phyloP scores from a whole-genome alignment of 2,329 filamentous ascomycete species.

The Grosmannia huntii region DNA sequence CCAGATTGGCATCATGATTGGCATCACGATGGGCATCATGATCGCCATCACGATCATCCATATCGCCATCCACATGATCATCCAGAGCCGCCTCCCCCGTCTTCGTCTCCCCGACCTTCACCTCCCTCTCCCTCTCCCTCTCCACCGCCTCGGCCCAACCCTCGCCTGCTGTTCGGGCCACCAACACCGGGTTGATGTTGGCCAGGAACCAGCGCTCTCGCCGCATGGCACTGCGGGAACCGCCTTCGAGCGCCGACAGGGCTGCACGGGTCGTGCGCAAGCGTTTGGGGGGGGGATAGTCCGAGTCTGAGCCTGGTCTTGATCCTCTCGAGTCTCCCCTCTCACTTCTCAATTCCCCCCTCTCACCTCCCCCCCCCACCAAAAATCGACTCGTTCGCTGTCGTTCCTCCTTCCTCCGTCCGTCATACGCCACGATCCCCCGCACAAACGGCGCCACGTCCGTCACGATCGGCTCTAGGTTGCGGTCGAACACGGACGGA shows the following conservation, averaged over 20 bases:
- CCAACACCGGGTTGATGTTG: constrained; percentile 38
- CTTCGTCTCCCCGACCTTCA: background rate
- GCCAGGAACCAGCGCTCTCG: constrained; percentile 54
- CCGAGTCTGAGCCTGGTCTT: too few species aligned
- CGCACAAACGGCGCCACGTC: constrained; percentile 90
- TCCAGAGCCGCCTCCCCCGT: background rate
- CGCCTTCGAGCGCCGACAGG: constrained; percentile 56
- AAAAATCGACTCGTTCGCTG: constrained; percentile 39
- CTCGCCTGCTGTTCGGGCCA: constrained; percentile 40
- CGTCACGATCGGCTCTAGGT: constrained; percentile 40
- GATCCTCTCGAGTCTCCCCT: too few species aligned
- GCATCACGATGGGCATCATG: too few species aligned
- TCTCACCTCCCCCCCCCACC: constrained; percentile 12
- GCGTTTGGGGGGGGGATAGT: constrained; percentile 27
- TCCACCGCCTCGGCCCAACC: constrained; percentile 15
- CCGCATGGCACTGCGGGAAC: constrained; percentile 46
- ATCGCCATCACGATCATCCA: too few species aligned
- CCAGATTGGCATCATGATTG: too few species aligned
- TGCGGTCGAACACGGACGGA: constrained; percentile 39
- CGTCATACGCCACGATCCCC: constrained; percentile 66
- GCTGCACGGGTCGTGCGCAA: constrained; percentile 56
- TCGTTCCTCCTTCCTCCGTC: constrained; percentile 54
- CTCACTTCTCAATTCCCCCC: background rate
- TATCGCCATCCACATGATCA: too few species aligned
- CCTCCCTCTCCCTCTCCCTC: background rate